Base-by-base conservation (phyloP, 305 asterid species). In the Ilex paraguariensis region DNA sequence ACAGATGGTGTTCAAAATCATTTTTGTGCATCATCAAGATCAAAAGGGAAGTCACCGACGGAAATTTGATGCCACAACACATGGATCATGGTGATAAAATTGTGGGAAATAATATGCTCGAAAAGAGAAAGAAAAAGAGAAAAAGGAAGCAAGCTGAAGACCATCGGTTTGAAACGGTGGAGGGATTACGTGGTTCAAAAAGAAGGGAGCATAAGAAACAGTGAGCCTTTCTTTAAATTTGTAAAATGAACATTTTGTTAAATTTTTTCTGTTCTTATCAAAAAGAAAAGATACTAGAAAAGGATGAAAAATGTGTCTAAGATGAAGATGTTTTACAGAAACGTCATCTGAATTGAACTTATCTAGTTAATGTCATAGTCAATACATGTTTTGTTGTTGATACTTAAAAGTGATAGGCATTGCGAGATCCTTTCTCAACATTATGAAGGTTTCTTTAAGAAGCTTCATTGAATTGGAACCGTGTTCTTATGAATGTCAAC, bases 191-290 rank as follows among this genome's bases (percentile, higher is more conserved):
- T 73, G 83, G 80, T 71, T 79, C 92, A 17, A 77, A 73, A 60
- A 84, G 89, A 70, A 93, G 86, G 75, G 97, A 93, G 73, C 96
- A 87, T 66, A 86, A 76, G 82, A 93, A 84, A 67, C 81, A 78
- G 96, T 93, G 80, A 81, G 96, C 10, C 44, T 46, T 53, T 17
- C 33, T 52, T 62, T 54, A 15, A 48, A 36, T 36, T 14, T 21
- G 28, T 21, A 21, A 21, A 21, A 52, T 30, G n/a, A 17, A 15
- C 17, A 52, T 30, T 32, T 42, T 36, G 5, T 33, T 8, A 36
- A 36, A 36, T 4, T 36, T 5, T 8, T 8, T 40, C 60, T 54
- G 17, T 58, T 60, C 45, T 36, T 46, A 31, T 54, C 17, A 45
- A n/a, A 39, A 31, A 21, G 52, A 32, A 45, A 32, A 45, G 52